phyloP scores from a whole-genome alignment of 805 yeast species.

The Ogataea minuta region DNA sequence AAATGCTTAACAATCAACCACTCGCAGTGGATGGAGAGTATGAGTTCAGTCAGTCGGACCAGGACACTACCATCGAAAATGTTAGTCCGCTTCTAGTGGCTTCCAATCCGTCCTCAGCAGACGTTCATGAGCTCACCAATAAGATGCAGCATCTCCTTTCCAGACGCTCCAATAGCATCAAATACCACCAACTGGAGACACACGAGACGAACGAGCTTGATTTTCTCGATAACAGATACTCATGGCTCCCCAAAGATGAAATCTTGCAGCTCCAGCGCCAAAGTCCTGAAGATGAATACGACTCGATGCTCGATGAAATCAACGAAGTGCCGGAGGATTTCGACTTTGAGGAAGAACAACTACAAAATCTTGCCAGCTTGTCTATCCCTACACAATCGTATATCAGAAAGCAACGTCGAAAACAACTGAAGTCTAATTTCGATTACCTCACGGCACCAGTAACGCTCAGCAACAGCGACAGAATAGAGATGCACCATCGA shows the following conservation, averaged over 20 bases:
- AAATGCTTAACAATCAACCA: conserved; percentile 1
- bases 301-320: conserved; percentile 35
- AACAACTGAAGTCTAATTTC: conserved; percentile 7
- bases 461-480: background rate
- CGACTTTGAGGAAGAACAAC: conserved; percentile 25
- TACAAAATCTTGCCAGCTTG: conserved; percentile 2
- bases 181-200: conserved; percentile 22
- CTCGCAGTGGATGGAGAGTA: conserved; percentile 2
- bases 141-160: conserved; percentile 7
- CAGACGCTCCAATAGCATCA: conserved; percentile 10
- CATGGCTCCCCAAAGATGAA: conserved; percentile 33
- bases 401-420: conserved; percentile 11
- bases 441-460: background rate
- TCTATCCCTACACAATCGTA: conserved; percentile 1
- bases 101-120: conserved; percentile 12
- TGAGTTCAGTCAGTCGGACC: conserved; percentile 15
- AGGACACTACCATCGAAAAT: conserved; percentile 16
- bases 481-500: conserved; percentile 19
- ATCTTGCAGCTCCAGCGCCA: background rate
- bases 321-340: conserved; percentile 38
- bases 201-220: conserved; percentile 20
- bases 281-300: conserved; percentile 14
- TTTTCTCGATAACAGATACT: conserved; percentile 23
- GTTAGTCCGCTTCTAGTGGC: conserved; percentile 16
- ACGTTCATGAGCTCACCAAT: conserved; percentile 7